phyloP scores from a whole-genome alignment of 1,284 basidiomycete genomes.

The Cutaneotrichosporon sp. region DNA sequence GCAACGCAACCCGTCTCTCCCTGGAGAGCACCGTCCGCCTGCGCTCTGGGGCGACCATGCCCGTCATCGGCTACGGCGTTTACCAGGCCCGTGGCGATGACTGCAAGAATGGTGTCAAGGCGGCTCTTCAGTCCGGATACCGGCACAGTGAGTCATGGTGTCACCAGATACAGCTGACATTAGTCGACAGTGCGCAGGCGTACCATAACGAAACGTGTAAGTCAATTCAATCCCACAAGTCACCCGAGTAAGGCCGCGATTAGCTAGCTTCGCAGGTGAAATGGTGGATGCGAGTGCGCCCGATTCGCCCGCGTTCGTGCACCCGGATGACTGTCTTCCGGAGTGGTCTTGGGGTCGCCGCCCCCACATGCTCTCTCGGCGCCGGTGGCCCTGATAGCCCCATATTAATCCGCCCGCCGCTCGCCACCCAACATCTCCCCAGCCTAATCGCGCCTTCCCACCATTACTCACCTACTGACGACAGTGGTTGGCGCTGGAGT shows the following conservation, averaged over 20 bases:
- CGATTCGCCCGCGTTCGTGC: neutral
- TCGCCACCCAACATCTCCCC: neutral
- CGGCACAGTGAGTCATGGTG: conserved; percentile 55
- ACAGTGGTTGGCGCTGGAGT: conserved; percentile 39
- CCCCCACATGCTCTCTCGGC: neutral
- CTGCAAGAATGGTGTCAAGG: conserved; percentile 61
- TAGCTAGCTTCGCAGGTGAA: neutral
- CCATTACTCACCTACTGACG: neutral
- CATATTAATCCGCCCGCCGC: neutral
- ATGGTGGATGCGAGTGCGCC: neutral
- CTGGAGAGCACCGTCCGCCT: conserved; percentile 43
- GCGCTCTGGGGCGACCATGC: conserved; percentile 57
- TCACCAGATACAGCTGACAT: conserved; percentile 12
- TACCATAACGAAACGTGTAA: conserved; percentile 77
- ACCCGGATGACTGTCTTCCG: neutral
- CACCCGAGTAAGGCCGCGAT: neutral
- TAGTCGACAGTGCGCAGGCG: conserved; percentile 59
- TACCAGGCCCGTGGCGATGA: conserved; percentile 66
- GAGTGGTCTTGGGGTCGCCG: neutral
- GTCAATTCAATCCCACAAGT: conserved; percentile 47
- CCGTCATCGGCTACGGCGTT: conserved; percentile 76
- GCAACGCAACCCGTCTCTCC: conserved; percentile 23
- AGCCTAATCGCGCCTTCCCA: neutral
- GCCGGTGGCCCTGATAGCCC: neutral
- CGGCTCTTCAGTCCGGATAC: conserved; percentile 73